phyloP scores from a whole-genome alignment of 2,329 filamentous ascomycete species.

The Pochonia chlamydosporia region DNA sequence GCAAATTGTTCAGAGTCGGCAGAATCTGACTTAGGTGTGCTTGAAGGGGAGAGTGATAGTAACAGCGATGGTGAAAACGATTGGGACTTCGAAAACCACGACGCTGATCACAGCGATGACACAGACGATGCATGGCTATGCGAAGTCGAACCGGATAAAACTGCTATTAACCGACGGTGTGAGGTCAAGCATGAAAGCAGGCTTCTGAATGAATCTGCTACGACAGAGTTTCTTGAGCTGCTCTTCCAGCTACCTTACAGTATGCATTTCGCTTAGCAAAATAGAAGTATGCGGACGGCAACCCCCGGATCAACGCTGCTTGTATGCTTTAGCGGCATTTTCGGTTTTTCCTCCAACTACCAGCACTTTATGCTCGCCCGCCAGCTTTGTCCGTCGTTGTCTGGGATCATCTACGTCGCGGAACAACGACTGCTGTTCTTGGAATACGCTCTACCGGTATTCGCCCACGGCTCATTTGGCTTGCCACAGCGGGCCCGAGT shows the following conservation, averaged over 20 bases:
- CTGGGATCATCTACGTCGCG: too few species aligned
- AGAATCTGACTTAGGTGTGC: neutral
- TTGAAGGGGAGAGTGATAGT: neutral
- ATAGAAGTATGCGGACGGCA: too few species aligned
- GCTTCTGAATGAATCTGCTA: neutral
- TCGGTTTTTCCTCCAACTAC: too few species aligned
- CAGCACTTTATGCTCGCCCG: too few species aligned
- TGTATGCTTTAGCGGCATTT: too few species aligned
- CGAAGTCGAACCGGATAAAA: neutral
- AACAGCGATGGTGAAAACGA: neutral
- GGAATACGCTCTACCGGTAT: too few species aligned
- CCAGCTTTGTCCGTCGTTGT: too few species aligned
- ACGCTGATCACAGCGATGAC: neutral
- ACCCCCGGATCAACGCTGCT: too few species aligned
- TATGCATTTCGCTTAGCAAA: conserved; percentile 2
- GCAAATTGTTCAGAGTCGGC: neutral
- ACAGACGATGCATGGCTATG: neutral
- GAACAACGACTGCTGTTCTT: too few species aligned
- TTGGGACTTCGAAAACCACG: neutral
- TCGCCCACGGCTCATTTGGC: too few species aligned
- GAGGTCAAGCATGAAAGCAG: neutral
- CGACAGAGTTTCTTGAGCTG: conserved; percentile 3
- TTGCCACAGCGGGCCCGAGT: too few species aligned
- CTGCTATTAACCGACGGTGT: neutral
- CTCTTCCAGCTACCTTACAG: neutral